Percentiles rank a stretch among this genome's conserved stretches.
These are phyloP conservation scores for Neurospora sp. DNA, from an alignment of 495 filamentous ascomycete species.

Conservation along the genomic window DNA sequence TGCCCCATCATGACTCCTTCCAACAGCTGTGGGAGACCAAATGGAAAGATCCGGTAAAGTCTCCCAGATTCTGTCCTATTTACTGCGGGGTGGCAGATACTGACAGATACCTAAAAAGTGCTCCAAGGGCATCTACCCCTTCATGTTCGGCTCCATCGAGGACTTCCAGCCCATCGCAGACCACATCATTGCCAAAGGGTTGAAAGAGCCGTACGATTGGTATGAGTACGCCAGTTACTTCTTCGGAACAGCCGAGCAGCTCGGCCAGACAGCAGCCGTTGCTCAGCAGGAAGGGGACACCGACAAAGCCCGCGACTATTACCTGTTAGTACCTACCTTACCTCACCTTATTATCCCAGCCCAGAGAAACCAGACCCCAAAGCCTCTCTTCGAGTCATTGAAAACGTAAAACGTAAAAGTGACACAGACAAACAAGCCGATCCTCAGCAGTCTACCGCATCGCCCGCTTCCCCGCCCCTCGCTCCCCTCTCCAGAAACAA, in stretches of 20 bases:
- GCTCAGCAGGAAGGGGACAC: constrained; percentile 33
- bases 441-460: constrained; percentile 62
- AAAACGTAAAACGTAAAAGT: not conserved
- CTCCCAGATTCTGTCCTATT: not conserved
- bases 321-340: constrained; percentile 19
- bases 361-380: not conserved
- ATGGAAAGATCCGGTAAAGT: constrained; percentile 53
- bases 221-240: constrained; percentile 55
- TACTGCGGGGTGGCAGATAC: not conserved
- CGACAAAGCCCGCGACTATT: constrained; percentile 49
- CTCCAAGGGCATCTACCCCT: constrained; percentile 58
- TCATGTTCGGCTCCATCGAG: constrained; percentile 53
- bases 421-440: constrained; percentile 22
- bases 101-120: constrained; percentile 4
- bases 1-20: constrained; percentile 53
- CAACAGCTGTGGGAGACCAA: constrained; percentile 64
- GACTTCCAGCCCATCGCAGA: constrained; percentile 61
- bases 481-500: constrained; percentile 35
- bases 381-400: not conserved
- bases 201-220: constrained; percentile 34
- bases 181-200: constrained; percentile 35
- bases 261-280: constrained; percentile 37
- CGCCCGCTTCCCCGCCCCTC: constrained; percentile 46
- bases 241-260: constrained; percentile 46
- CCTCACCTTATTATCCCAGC: not conserved